phyloP scores from a whole-genome alignment of 1,284 basidiomycete species.

The Trichosporon ovoides region DNA sequence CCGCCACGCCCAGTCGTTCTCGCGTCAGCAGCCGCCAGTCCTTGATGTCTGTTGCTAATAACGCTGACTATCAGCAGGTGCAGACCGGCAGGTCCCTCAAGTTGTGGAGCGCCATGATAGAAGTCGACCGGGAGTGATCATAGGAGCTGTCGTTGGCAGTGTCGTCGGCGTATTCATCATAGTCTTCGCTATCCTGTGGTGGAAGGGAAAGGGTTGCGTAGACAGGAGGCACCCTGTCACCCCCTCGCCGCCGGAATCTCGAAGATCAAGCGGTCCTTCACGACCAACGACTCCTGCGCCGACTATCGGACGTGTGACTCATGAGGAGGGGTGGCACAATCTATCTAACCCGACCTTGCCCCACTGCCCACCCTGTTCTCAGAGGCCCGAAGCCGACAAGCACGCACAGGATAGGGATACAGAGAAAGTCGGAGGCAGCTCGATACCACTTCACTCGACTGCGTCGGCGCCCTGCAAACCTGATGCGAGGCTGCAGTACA shows the following conservation, averaged over 20 bases:
- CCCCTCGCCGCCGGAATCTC: neutral
- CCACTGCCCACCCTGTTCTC: neutral
- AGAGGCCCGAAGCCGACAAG: neutral
- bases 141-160: slow-evolving; percentile 3
- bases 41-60: no score
- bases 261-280: neutral
- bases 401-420: neutral
- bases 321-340: slow-evolving; percentile 1
- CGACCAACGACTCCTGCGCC: neutral
- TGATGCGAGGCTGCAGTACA: neutral
- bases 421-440: neutral
- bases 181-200: neutral
- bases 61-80: no score
- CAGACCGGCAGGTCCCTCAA: neutral
- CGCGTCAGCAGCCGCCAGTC: no score
- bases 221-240: neutral
- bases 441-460: neutral
- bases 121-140: slow-evolving; percentile 1
- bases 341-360: neutral
- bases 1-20: no score
- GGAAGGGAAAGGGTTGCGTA: neutral
- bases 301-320: neutral
- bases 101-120: neutral
- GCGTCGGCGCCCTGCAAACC: neutral
- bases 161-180: neutral